Evolutionary conservation across 2,329 filamentous ascomycete genomes (phyloP).

Genomic region (Sporothrix schenckii): DNA sequence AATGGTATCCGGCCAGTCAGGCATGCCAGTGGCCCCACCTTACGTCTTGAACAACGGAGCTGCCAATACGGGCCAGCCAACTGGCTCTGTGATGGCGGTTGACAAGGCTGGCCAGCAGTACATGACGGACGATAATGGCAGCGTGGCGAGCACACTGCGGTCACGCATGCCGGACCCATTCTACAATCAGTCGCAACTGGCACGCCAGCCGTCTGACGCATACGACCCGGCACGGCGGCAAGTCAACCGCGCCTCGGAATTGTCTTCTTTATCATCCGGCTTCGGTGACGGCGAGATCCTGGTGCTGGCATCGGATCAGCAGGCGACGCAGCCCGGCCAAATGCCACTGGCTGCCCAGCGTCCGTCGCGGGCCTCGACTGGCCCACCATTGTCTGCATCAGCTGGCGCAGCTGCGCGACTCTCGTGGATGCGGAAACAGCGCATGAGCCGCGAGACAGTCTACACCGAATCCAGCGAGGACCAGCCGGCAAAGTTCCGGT

Average conservation of each 20-base stretch:
- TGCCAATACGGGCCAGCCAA: background rate
- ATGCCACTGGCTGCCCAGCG: constrained; percentile 28
- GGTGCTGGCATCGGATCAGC: constrained; percentile 44
- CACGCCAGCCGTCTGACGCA: constrained; percentile 45
- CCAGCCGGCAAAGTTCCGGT: constrained; percentile 58
- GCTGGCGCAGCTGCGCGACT: constrained; percentile 35
- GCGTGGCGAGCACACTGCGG: constrained; percentile 40
- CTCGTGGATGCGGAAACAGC: constrained; percentile 34
- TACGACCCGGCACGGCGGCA: constrained; percentile 45
- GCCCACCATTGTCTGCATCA: background rate
- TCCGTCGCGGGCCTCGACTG: constrained; percentile 12
- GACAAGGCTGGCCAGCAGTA: constrained; percentile 5
- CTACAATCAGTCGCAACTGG: constrained; percentile 47
- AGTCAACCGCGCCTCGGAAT: constrained; percentile 51
- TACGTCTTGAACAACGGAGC: background rate
- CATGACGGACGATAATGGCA: constrained; percentile 1
- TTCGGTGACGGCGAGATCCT: constrained; percentile 64
- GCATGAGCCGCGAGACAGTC: constrained; percentile 50
- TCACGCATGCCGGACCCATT: constrained; percentile 46
- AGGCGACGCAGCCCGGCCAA: background rate
- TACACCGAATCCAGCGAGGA: constrained; percentile 60
- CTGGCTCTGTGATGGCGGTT: background rate
- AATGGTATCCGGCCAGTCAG: constrained; percentile 39
- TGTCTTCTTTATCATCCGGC: constrained; percentile 66
- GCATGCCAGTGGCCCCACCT: constrained; percentile 3